These are phyloP conservation scores for Coemansia sp. DNA, from an alignment of 192 early-diverging fungal species.

Conservation along the genomic window DNA sequence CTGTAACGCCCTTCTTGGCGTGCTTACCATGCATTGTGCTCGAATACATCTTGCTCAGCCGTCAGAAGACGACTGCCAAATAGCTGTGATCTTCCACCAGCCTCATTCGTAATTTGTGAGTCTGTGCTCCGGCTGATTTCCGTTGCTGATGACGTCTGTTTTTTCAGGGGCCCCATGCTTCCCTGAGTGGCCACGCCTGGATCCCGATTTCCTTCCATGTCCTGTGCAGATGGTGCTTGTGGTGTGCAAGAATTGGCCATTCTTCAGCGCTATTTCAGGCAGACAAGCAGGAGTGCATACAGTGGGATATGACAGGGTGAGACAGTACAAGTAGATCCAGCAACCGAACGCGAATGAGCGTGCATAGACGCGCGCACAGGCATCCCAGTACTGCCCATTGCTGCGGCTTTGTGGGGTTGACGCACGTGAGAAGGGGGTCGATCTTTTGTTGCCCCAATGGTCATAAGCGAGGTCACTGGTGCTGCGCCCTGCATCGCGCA, in stretches of 20 bases:
- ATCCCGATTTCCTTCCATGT: slow-evolving; percentile 8
- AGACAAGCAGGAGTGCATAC: background rate
- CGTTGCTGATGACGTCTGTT: slow-evolving; percentile 44
- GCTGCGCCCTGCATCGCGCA: slow-evolving; percentile 6
- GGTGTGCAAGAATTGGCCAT: background rate
- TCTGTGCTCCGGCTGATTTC: slow-evolving; percentile 20
- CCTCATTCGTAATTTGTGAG: slow-evolving; percentile 1
- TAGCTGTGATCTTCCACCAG: slow-evolving; percentile 5
- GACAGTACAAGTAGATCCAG: background rate
- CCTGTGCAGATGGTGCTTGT: background rate
- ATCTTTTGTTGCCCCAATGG: slow-evolving; percentile 9
- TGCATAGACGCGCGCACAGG: background rate
- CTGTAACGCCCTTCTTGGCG: background rate
- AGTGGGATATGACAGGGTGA: background rate
- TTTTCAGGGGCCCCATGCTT: slow-evolving; percentile 25
- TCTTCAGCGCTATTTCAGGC: background rate
- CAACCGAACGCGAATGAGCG: background rate
- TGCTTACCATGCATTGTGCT: slow-evolving; percentile 89
- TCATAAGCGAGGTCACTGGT: background rate
- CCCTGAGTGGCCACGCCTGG: slow-evolving; percentile 2
- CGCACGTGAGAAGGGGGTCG: slow-evolving; percentile 17
- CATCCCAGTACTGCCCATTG: background rate
- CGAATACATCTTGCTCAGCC: slow-evolving; percentile 75
- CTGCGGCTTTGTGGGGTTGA: slow-evolving; percentile 17
- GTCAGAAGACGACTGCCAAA: slow-evolving; percentile 81